Base-by-base conservation (phyloP, 2,329 filamentous ascomycete species). In the Akanthomyces dipterigenus region DNA sequence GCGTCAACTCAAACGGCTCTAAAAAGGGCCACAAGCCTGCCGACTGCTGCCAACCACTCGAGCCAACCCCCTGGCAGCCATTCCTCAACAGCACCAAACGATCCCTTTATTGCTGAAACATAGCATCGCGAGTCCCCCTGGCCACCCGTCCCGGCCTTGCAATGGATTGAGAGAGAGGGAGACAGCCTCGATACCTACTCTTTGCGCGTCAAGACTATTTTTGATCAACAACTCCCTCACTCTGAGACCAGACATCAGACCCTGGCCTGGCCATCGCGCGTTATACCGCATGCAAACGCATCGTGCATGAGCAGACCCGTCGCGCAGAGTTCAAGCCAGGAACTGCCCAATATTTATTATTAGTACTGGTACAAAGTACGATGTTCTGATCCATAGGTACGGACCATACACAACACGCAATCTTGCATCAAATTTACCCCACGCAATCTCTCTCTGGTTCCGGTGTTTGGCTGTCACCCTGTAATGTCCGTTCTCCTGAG, bases 341-440 rank as follows among this genome's bases (percentile, higher is more conserved):
- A 40, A 54, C 36, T 42, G 26, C 22, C 51, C 16, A 54, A 36
- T 36, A 22, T 54, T 38, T 43, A 36, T 55, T 43, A 26, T 55
- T 45, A 26, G 26, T 55, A 20, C 49, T 34, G 31, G 28, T 24
- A 16, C 50, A 53, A 31, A 40, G 34, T 38, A 34, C 38, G 36
- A 40, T 54, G 16, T 20, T 40, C 22, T 42, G n/a, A 20, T 34
- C 31, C n/a, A n/a, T n/a, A n/a, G n/a, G 31, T 31, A 31, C 28
- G 28, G 28, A 31, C 28, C 28, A 8, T 34, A 34, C 31, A 7
- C 40, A 9, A 45, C 26, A 57, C 31, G 49, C 49, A 51, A 43
- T 40, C 46, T 51, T 50, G 46, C 56, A 59, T 59, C 56, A 59
- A 59, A 31, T 43, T 43, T 38, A 50, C 45, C 56, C 56, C 56